Evolutionary conservation across 257 asterid species (phyloP), one percentile per base, ranked within the genome.

Genomic region (Eustoma russellianum): DNA sequence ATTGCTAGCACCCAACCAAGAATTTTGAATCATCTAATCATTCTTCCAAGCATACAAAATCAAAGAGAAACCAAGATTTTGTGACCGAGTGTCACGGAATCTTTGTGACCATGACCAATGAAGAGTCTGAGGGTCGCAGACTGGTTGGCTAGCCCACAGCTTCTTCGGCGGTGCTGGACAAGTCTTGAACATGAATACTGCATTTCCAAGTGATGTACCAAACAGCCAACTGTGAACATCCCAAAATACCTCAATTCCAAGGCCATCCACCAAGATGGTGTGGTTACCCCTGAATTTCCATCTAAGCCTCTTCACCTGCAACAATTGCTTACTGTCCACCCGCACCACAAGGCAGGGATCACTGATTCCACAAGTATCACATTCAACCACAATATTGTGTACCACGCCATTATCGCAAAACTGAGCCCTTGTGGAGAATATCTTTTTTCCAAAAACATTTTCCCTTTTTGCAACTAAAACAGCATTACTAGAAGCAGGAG

Each of bases 261-360:
- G 53, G 33, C 77, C 82, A 55, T 72, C 82, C 46, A 72, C 72
- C 62, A 76, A 61, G 40, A 70, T 70, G 48, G 77, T 72, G 14
- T 69, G 76, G 45, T 76, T 76, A 7, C 82, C 82, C 0, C 82
- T 76, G 54, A 76, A 76, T 51, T 76, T 76, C 82, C 82, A 76
- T 18, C 43, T 48, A 5, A 76, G 74, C 44, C 70, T 63, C 62
- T 69, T 76, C 70, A 76, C 74, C 69, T 72, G 73, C 79, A 76
- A 47, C 66, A 76, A 58, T 9, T 69, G 61, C 58, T 76, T 76
- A 4, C 68, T 51, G 33, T 76, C 82, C 33, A 76, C 64, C 0
- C 79, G 74, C 46, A 76, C 53, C 41, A 64, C 66, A 40, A 76
- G 74, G 59, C 74, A 62, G 0, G 74, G 79, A 34, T 72, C 74